Evolutionary conservation across 148 eudicot genomes (phyloP).

Genomic region (Vaccinium macrocarpon): DNA sequence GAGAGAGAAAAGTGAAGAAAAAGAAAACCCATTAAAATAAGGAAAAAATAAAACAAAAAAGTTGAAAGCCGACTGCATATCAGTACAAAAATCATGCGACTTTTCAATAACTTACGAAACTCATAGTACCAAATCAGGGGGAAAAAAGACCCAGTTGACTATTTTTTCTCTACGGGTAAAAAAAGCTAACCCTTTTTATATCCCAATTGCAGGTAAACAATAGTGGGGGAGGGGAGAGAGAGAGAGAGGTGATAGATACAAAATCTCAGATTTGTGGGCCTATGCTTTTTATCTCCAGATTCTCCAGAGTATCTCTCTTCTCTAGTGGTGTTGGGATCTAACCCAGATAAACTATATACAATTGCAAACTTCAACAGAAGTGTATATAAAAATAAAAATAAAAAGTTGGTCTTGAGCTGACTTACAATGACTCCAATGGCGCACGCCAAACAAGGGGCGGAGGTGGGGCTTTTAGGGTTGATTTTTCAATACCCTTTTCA

Average conservation of each 20-base stretch:
- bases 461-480: neutral
- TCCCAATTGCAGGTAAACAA: neutral
- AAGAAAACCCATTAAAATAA: neutral
- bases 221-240: neutral
- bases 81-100: neutral
- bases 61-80: neutral
- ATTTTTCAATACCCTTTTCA: slow-evolving; percentile 4
- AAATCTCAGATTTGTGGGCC: slow-evolving; percentile 8
- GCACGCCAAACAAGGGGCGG: slow-evolving; percentile 20
- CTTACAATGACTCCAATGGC: slow-evolving; percentile 25
- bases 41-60: neutral
- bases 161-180: slow-evolving; percentile 2
- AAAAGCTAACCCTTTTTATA: neutral
- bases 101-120: slow-evolving; percentile 24
- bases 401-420: slow-evolving; percentile 28
- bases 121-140: slow-evolving; percentile 13
- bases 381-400: neutral
- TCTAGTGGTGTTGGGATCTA: slow-evolving; percentile 7
- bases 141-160: slow-evolving; percentile 26
- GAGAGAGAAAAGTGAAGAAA: slow-evolving; percentile 14
- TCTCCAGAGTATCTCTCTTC: neutral
- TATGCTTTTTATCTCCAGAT: neutral
- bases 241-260: neutral
- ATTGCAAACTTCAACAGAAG: neutral
- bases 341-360: neutral